These are phyloP conservation scores for Chytriomyces confervae DNA, from an alignment of 192 early-diverging fungal genomes.

Conservation along the genomic window DNA sequence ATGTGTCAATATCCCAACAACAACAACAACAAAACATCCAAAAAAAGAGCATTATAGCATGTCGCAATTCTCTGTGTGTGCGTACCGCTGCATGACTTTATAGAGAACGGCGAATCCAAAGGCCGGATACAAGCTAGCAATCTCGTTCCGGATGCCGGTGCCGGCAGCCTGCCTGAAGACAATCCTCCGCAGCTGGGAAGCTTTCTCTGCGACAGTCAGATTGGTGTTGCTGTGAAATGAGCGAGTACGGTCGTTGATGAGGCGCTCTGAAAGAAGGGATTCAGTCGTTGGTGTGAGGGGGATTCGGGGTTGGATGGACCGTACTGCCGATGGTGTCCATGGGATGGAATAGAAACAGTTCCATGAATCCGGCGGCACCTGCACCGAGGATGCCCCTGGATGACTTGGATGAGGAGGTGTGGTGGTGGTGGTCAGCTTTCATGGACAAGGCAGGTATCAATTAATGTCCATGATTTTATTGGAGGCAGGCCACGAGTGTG, in stretches of 20 bases:
- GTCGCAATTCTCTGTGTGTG: not conserved
- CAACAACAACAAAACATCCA: conserved; percentile 32
- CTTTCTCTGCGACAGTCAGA: too few relatives aligned
- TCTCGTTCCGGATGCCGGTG: conserved; percentile 67
- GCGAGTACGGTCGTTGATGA: conserved; percentile 42
- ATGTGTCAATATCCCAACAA: not conserved
- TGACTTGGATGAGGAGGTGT: not conserved
- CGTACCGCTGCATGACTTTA: conserved; percentile 85
- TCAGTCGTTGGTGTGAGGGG: too few relatives aligned
- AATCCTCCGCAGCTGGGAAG: conserved; percentile 63
- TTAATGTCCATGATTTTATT: too few relatives aligned
- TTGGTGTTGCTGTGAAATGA: not conserved
- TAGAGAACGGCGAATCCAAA: conserved; percentile 92
- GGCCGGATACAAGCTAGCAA: conserved; percentile 86
- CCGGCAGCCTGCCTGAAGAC: conserved; percentile 80
- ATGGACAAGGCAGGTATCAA: too few relatives aligned
- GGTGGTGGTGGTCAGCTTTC: too few relatives aligned
- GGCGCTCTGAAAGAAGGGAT: conserved; percentile 30
- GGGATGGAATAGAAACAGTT: conserved; percentile 91
- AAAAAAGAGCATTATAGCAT: conserved; percentile 54
- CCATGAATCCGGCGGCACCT: conserved; percentile 72
- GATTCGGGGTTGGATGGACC: not conserved
- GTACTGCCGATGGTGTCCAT: conserved; percentile 73
- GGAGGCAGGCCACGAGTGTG: too few relatives aligned
- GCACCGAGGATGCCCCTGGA: conserved; percentile 20